Evolutionary conservation across 345 rosid species (phyloP).

Genomic region (Acer saccharum): DNA sequence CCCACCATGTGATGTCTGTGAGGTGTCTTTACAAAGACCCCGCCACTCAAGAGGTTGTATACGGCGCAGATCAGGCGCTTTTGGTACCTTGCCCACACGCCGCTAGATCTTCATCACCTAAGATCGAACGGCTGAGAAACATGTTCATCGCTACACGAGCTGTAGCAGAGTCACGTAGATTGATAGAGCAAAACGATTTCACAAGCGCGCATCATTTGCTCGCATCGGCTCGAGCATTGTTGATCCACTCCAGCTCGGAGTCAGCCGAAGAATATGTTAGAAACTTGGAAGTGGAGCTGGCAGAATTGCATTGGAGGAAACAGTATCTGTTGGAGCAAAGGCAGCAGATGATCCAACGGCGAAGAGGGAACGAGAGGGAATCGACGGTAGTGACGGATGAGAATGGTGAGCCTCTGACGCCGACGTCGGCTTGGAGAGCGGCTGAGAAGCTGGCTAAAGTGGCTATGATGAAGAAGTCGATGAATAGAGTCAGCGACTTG

Average conservation of each 20-base stretch:
- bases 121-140: conserved; percentile 56
- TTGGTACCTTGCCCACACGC: conserved; percentile 45
- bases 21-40: conserved; percentile 71
- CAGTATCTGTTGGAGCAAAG: conserved; percentile 39
- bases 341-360: conserved; percentile 31
- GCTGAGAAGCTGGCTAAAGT: conserved; percentile 91
- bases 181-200: conserved; percentile 55
- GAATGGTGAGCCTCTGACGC: conserved; percentile 82
- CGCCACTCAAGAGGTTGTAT: conserved; percentile 50
- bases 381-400: conserved; percentile 52
- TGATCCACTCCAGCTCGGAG: conserved; percentile 44
- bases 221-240: conserved; percentile 69
- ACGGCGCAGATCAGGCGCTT: conserved; percentile 52
- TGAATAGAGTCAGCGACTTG: conserved; percentile 78
- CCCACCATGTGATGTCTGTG: conserved; percentile 54
- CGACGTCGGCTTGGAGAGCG: conserved; percentile 87
- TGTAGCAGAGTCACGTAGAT: conserved; percentile 73
- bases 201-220: conserved; percentile 68
- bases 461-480: conserved; percentile 76
- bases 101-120: conserved; percentile 49
- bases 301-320: conserved; percentile 61
- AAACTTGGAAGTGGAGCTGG: conserved; percentile 63
- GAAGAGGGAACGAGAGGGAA: conserved; percentile 38
- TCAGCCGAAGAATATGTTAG: conserved; percentile 42
- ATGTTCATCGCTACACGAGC: conserved; percentile 69